A percentile compares a stretch with the other conserved stretches of the same genome.
Evolutionary conservation across 2,329 filamentous ascomycete species (phyloP).

Genomic region (Seiridium cupressi): DNA sequence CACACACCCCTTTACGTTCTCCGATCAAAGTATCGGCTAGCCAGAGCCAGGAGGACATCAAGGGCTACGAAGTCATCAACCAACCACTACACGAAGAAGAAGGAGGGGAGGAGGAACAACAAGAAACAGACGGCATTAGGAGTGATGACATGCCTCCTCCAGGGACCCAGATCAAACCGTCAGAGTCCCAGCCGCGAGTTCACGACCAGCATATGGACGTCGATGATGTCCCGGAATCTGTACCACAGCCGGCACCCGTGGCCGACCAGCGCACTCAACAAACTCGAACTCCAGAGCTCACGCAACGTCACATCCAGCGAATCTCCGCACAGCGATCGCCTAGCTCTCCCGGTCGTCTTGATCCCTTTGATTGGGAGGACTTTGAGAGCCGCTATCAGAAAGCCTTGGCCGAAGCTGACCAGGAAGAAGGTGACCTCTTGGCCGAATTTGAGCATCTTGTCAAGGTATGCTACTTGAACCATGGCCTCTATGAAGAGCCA

Average conservation of each 20-base stretch:
- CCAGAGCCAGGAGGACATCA: constrained; percentile 10
- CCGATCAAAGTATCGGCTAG: constrained; percentile 5
- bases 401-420: constrained; percentile 61
- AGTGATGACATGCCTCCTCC: neutral
- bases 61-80: neutral
- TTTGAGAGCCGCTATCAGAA: constrained; percentile 68
- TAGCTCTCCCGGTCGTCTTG: constrained; percentile 52
- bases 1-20: constrained; percentile 5
- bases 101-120: neutral
- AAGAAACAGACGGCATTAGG: neutral
- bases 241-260: neutral
- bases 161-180: neutral
- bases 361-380: constrained; percentile 72
- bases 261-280: constrained; percentile 11
- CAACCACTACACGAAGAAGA: neutral
- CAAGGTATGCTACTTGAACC: constrained; percentile 42
- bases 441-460: constrained; percentile 67
- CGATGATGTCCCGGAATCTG: neutral
- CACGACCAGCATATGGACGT: neutral
- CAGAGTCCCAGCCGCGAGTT: neutral
- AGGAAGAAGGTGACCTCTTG: constrained; percentile 63
- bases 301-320: constrained; percentile 33
- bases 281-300: constrained; percentile 31
- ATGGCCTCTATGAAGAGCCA: neutral
- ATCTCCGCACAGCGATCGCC: constrained; percentile 35